Evolutionary conservation across 2,329 filamentous ascomycete genomes (phyloP).

Genomic region (Thielaviopsis punctulata): DNA sequence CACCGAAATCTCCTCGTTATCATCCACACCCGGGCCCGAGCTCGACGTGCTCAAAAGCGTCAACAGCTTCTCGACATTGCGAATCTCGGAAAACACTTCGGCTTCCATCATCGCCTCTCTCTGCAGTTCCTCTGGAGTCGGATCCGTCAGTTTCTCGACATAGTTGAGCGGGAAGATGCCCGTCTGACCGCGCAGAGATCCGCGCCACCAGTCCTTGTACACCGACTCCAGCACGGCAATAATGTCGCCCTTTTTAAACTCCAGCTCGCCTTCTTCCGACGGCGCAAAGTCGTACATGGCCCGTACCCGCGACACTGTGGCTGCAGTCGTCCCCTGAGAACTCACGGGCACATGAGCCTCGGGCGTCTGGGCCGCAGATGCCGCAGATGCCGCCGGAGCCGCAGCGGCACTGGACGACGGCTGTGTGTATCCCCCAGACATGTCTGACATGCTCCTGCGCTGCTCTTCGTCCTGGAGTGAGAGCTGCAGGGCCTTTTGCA

Average conservation of each 20-base stretch:
- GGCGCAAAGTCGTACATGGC: slow-evolving; percentile 91
- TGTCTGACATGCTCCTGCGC: slow-evolving; percentile 31
- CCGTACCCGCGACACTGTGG: slow-evolving; percentile 84
- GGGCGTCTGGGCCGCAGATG: neutral
- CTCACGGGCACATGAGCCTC: slow-evolving; percentile 33
- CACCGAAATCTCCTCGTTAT: slow-evolving; percentile 92
- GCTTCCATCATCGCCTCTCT: slow-evolving; percentile 90
- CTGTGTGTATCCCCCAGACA: slow-evolving; percentile 14
- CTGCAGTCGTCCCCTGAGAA: slow-evolving; percentile 72
- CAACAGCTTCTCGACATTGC: slow-evolving; percentile 53
- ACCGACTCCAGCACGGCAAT: slow-evolving; percentile 96
- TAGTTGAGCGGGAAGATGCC: slow-evolving; percentile 98
- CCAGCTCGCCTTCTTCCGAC: slow-evolving; percentile 82
- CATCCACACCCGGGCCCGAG: slow-evolving; percentile 62
- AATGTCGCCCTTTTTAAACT: slow-evolving; percentile 91
- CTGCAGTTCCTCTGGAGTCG: slow-evolving; percentile 84
- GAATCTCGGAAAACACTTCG: slow-evolving; percentile 47
- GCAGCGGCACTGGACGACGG: slow-evolving; percentile 21
- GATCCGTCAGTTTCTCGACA: slow-evolving; percentile 91
- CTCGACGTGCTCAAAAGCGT: slow-evolving; percentile 80
- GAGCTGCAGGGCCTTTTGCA: slow-evolving; percentile 87
- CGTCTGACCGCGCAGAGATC: slow-evolving; percentile 80
- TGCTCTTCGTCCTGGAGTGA: slow-evolving; percentile 75
- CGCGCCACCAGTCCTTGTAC: slow-evolving; percentile 99
- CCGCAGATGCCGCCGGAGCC: slow-evolving; percentile 16